Evolutionary conservation across 768 basidiomycete genomes (phyloP).

Genomic region (Boletus sp.): DNA sequence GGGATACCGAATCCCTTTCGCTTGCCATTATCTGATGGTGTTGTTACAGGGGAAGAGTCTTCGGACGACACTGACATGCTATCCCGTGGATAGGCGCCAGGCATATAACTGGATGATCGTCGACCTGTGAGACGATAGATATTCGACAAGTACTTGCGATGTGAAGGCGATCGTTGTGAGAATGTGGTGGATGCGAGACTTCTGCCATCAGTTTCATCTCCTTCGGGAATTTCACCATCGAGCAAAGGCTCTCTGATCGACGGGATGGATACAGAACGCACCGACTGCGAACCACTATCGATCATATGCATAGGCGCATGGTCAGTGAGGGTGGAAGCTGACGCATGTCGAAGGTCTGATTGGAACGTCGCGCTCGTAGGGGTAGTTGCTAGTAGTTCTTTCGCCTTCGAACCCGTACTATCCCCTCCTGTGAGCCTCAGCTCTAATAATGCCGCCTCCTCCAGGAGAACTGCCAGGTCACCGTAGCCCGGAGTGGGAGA

Average conservation of each 20-base stretch:
- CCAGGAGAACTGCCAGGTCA: slow-evolving; percentile 52
- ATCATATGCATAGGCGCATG: slow-evolving; percentile 10
- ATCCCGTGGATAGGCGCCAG: slow-evolving; percentile 46
- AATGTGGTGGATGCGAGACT: slow-evolving; percentile 38
- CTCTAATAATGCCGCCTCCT: slow-evolving; percentile 59
- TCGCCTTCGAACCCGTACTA: slow-evolving; percentile 2
- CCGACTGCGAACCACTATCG: slow-evolving; percentile 23
- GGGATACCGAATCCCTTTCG: slow-evolving; percentile 33
- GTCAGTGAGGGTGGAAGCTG: slow-evolving; percentile 23
- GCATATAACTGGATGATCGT: slow-evolving; percentile 38
- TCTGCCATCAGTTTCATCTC: slow-evolving; percentile 28
- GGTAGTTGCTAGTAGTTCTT: slow-evolving; percentile 14
- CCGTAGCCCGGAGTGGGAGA: slow-evolving; percentile 47
- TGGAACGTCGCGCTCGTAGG: slow-evolving; percentile 27
- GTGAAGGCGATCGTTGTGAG: slow-evolving; percentile 50
- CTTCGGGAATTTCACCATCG: slow-evolving; percentile 23
- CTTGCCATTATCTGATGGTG: slow-evolving; percentile 49
- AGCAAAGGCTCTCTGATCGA: slow-evolving; percentile 29
- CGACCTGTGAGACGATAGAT: slow-evolving; percentile 44
- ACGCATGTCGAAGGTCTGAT: slow-evolving; percentile 17
- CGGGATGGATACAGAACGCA: slow-evolving; percentile 29
- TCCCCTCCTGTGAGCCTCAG: slow-evolving; percentile 48
- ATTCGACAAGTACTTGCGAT: slow-evolving; percentile 44
- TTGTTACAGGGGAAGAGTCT: slow-evolving; percentile 58
- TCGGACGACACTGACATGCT: slow-evolving; percentile 69